Base-by-base conservation (phyloP, 768 basidiomycete genomes). In the Sarcomyxa edulis region DNA sequence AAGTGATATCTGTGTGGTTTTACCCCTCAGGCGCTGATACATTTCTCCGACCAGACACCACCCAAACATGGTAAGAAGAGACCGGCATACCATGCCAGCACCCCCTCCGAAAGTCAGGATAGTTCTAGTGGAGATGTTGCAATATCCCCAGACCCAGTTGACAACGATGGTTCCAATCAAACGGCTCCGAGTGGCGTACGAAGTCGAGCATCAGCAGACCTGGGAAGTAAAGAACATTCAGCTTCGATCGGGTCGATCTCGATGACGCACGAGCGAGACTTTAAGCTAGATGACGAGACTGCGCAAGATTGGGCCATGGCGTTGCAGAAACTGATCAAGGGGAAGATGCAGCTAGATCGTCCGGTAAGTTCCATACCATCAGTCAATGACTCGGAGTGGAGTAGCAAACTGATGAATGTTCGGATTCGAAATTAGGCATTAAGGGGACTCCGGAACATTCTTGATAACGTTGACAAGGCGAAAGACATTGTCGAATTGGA, bases 311-410 rank as follows among this genome's bases (percentile, higher is more conserved):
- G 39, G 40, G 20, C 40, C 14, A 30, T 22, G 20, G 28, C 22
- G 30, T 21, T 48, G 24, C 39, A 45, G 39, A 45, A 33, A 20
- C 35, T 48, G 39, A 43, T 48, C 35, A 48, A 48, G 32, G 47
- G 47, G 11, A 48, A 48, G 40, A 37, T 34, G 26, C 20, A 35
- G 9, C 18, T 42, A 25, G 23, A 19, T 9, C 24, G 21, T 25
- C 39, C 41, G 47, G 47, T 48, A 32, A 31, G 43, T 37, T 35
- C n/a, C n/a, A n/a, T n/a, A n/a, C n/a, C n/a, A n/a, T 29, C 28
- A 24, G 19, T 29, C 20, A 9, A 18, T 21, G 20, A 19, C 21
- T 27, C 15, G 33, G 23, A 28, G 12, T 30, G 24, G 10, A n/a
- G 10, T 30, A 20, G 11, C n/a, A 11, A n/a, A 16, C 16, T 22